Evolutionary conservation across 2,329 filamentous ascomycete genomes (phyloP).

Genomic region (Whalleya microplaca): DNA sequence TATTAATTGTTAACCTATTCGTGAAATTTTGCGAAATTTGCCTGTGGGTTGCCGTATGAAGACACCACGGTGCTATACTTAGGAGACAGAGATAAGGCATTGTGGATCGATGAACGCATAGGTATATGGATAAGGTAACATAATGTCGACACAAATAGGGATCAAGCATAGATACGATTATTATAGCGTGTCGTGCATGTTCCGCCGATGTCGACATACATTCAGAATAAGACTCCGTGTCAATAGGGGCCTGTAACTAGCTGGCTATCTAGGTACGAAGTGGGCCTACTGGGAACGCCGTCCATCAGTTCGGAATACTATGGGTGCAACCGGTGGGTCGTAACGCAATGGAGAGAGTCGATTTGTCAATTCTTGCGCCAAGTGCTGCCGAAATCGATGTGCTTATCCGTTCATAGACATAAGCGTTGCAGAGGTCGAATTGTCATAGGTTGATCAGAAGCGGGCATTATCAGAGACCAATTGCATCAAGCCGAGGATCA

Average conservation of each 20-base stretch:
- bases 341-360: not conserved
- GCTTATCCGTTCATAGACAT: slow-evolving; percentile 10
- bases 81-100: too few species aligned
- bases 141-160: too few species aligned
- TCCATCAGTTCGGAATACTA: not conserved
- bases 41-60: too few species aligned
- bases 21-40: too few species aligned
- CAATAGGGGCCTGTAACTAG: not conserved
- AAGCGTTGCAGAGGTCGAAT: slow-evolving; percentile 3
- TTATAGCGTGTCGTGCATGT: too few species aligned
- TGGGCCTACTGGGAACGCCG: slow-evolving; percentile 1
- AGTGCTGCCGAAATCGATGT: slow-evolving; percentile 8
- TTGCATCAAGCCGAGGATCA: slow-evolving; percentile 18
- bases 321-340: not conserved
- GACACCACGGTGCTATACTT: too few species aligned
- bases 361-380: slow-evolving; percentile 19
- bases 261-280: not conserved
- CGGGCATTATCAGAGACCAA: slow-evolving; percentile 24
- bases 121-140: too few species aligned
- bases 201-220: not conserved
- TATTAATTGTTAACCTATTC: too few species aligned
- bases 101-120: too few species aligned
- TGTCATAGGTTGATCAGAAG: slow-evolving; percentile 21
- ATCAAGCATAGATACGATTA: too few species aligned
- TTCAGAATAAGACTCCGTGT: slow-evolving; percentile 10